phyloP scores from a whole-genome alignment of 2,329 filamentous ascomycete species.

The Arthrobotrys iridis region DNA sequence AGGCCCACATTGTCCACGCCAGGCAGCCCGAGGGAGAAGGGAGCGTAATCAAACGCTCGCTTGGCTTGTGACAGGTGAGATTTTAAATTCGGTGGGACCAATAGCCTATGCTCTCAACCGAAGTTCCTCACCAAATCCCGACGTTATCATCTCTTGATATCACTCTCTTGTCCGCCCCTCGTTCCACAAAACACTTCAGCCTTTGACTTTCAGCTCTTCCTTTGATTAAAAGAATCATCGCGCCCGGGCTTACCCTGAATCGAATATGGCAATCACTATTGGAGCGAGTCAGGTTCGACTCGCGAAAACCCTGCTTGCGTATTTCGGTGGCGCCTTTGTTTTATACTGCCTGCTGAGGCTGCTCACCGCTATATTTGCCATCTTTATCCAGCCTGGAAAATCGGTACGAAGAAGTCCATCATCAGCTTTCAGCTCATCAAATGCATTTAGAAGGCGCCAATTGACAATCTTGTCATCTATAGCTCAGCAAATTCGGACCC shows the following conservation, averaged over 20 bases:
- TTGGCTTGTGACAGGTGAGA: slow-evolving; percentile 53
- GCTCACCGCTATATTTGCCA: slow-evolving; percentile 38
- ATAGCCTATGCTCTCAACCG: slow-evolving; percentile 43
- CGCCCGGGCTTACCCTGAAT: slow-evolving; percentile 18
- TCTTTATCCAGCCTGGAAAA: slow-evolving; percentile 62
- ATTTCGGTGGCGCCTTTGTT: slow-evolving; percentile 49
- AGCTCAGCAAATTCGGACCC: slow-evolving; percentile 90
- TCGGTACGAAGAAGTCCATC: slow-evolving; percentile 61
- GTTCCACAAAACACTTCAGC: slow-evolving; percentile 1
- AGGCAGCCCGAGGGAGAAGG: slow-evolving; percentile 17
- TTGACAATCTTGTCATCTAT: slow-evolving; percentile 41
- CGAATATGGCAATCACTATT: slow-evolving; percentile 41
- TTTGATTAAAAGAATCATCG: slow-evolving; percentile 3
- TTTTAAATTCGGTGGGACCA: slow-evolving; percentile 39
- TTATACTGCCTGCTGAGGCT: slow-evolving; percentile 37
- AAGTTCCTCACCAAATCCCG: slow-evolving; percentile 44
- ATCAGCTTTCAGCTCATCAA: slow-evolving; percentile 50
- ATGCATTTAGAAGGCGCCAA: background rate
- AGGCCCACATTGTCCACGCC: slow-evolving; percentile 1
- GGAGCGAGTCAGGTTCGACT: slow-evolving; percentile 35
- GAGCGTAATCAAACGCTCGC: slow-evolving; percentile 53
- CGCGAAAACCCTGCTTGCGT: slow-evolving; percentile 44
- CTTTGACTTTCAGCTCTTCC: background rate
- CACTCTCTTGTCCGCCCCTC: slow-evolving; percentile 2
- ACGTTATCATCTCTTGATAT: slow-evolving; percentile 32